Evolutionary conservation across 73 alveolate species (phyloP).

Genomic region (Effrenium voratum): DNA sequence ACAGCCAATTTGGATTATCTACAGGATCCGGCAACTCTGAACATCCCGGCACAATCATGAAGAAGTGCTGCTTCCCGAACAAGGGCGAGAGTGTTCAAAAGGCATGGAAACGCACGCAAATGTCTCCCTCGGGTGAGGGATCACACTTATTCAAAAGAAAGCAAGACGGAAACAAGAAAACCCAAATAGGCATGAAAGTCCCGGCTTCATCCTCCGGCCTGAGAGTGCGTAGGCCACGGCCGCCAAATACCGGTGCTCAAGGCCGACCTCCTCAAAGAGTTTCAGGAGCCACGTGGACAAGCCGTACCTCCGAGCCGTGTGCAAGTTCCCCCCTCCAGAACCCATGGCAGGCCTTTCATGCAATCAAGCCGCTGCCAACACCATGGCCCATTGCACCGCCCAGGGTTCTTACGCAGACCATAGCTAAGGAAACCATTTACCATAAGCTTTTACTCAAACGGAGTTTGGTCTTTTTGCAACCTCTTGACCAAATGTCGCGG

Average conservation of each 20-base stretch:
- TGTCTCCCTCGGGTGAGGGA: too few relatives aligned
- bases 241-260: conserved; percentile 30
- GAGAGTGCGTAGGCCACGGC: conserved; percentile 48
- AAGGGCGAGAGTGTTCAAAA: too few relatives aligned
- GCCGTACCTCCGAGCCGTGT: conserved; percentile 7
- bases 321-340: background rate
- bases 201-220: too few relatives aligned
- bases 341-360: background rate
- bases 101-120: too few relatives aligned
- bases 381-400: background rate
- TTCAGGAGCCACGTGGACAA: conserved; percentile 38
- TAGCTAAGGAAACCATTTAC: background rate
- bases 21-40: too few relatives aligned
- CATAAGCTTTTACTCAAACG: background rate
- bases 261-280: conserved; percentile 55
- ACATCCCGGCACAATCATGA: too few relatives aligned
- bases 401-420: background rate
- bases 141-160: too few relatives aligned
- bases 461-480: background rate
- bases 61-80: too few relatives aligned
- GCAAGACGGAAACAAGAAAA: too few relatives aligned
- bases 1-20: too few relatives aligned
- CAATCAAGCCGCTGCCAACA: background rate
- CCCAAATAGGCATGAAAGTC: too few relatives aligned
- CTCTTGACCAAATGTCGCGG: background rate